A percentile compares a stretch with the other conserved stretches of the same genome.
These are phyloP conservation scores for Terfezia boudieri DNA, from an alignment of 495 filamentous ascomycete species.

Conservation along the genomic window DNA sequence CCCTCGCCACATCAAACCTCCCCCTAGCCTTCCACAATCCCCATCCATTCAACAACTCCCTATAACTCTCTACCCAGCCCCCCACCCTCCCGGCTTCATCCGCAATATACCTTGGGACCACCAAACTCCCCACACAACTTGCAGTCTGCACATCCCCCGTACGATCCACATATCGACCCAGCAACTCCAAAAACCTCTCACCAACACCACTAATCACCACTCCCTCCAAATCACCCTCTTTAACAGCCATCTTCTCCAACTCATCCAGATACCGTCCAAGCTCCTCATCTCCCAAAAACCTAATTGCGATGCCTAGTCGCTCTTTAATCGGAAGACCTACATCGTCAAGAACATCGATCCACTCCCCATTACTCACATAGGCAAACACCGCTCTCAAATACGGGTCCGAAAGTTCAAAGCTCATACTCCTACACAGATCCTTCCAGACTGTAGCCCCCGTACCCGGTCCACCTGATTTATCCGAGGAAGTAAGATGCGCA, in stretches of 20 bases:
- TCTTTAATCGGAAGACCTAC: slow-evolving; percentile 62
- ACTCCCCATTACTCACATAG: slow-evolving; percentile 72
- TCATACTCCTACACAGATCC: slow-evolving; percentile 29
- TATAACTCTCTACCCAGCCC: slow-evolving; percentile 64
- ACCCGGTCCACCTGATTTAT: background rate
- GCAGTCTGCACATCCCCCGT: slow-evolving; percentile 80
- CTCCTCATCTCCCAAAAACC: slow-evolving; percentile 58
- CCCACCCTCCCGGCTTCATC: slow-evolving; percentile 39
- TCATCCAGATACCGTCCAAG: slow-evolving; percentile 48
- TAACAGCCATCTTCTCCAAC: slow-evolving; percentile 38
- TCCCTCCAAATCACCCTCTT: slow-evolving; percentile 66
- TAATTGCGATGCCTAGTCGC: slow-evolving; percentile 64
- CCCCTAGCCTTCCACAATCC: slow-evolving; percentile 40
- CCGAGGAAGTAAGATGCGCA: slow-evolving; percentile 1
- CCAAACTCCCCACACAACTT: slow-evolving; percentile 59
- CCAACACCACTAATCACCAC: slow-evolving; percentile 71
- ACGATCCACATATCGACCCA: slow-evolving; percentile 69
- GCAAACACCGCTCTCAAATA: slow-evolving; percentile 82
- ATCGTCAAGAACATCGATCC: slow-evolving; percentile 63
- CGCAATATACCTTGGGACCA: slow-evolving; percentile 58
- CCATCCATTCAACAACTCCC: slow-evolving; percentile 57
- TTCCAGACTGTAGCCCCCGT: slow-evolving; percentile 15
- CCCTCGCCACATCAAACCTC: slow-evolving; percentile 30
- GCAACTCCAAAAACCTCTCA: slow-evolving; percentile 54
- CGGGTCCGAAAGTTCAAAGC: slow-evolving; percentile 48